phyloP scores from a whole-genome alignment of 2,329 filamentous ascomycete genomes.

The Cercospora sp. region DNA sequence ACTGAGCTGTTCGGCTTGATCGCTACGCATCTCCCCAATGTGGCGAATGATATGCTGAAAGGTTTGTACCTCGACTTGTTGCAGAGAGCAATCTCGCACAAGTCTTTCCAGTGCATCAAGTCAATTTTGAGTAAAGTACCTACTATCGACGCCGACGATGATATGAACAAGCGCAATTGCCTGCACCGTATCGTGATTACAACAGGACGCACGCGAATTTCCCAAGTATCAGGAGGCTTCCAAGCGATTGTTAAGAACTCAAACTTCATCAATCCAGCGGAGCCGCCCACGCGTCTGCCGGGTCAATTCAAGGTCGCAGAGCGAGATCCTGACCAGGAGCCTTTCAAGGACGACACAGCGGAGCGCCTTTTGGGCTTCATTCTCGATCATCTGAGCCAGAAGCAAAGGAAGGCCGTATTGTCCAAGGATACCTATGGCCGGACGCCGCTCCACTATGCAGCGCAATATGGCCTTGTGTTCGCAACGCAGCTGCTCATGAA shows the following conservation, averaged over 20 bases:
- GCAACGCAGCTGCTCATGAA: conserved; percentile 85
- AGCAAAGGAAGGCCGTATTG: conserved; percentile 67
- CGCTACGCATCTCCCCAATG: conserved; percentile 27
- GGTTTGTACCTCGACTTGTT: conserved; percentile 75
- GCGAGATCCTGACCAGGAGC: conserved; percentile 56
- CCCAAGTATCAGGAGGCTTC: conserved; percentile 41
- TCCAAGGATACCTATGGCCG: conserved; percentile 77
- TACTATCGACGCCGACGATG: conserved; percentile 79
- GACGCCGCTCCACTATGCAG: conserved; percentile 86
- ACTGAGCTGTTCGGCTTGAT: conserved; percentile 53
- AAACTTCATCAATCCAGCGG: conserved; percentile 77
- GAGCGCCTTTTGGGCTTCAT: conserved; percentile 65
- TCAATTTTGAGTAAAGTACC: conserved; percentile 68
- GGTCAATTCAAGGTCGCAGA: conserved; percentile 66
- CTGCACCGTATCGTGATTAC: conserved; percentile 90
- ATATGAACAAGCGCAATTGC: conserved; percentile 92
- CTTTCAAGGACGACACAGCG: conserved; percentile 70
- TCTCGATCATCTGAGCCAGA: conserved; percentile 66
- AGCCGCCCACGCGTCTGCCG: conserved; percentile 64
- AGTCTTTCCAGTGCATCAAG: conserved; percentile 68
- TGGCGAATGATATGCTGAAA: conserved; percentile 56
- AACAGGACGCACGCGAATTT: conserved; percentile 73
- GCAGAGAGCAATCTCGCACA: conserved; percentile 71
- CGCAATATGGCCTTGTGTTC: conserved; percentile 91
- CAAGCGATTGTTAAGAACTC: conserved; percentile 55